A percentile compares a stretch with the other conserved stretches of the same genome.
Conservation (phyloP, 257 asterid genomes). For the Rehmannia glutinosa region DNA sequence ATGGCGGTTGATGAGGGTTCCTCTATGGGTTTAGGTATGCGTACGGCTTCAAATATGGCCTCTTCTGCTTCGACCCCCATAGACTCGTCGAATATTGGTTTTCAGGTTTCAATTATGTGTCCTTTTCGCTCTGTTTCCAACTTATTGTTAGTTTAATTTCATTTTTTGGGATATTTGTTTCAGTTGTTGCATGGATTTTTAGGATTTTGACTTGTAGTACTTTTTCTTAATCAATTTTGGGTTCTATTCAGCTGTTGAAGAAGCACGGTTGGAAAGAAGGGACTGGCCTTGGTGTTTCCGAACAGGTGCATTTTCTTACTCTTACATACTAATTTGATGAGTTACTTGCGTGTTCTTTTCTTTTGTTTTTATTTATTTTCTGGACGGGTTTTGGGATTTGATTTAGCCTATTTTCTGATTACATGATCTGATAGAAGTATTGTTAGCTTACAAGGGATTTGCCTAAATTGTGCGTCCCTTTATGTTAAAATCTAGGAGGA, state of each 20-base stretch:
- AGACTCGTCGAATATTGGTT: conserved; percentile 51
- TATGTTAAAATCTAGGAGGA: neutral
- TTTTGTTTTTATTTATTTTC: neutral
- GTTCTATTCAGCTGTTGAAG: conserved; percentile 58
- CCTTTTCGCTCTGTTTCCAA: neutral
- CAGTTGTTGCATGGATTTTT: neutral
- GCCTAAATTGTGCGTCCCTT: neutral
- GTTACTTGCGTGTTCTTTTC: neutral
- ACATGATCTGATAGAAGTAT: neutral
- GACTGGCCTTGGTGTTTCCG: conserved; percentile 71
- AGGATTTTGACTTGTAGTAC: neutral
- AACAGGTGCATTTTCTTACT: too few species aligned
- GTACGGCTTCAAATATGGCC: conserved; percentile 10
- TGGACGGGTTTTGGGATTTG: neutral
- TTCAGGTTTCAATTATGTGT: too few species aligned
- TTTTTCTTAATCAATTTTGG: neutral
- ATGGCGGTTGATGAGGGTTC: conserved; percentile 31
- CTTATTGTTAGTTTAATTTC: neutral
- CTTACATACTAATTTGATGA: neutral
- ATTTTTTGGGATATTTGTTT: neutral
- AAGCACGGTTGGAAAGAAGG: conserved; percentile 97
- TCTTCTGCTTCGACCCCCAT: conserved; percentile 43
- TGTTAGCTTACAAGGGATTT: neutral
- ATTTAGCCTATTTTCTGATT: neutral
- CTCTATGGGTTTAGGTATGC: conserved; percentile 31